Conservation (phyloP, 345 rosid species). For the Lepidium sativum region DNA sequence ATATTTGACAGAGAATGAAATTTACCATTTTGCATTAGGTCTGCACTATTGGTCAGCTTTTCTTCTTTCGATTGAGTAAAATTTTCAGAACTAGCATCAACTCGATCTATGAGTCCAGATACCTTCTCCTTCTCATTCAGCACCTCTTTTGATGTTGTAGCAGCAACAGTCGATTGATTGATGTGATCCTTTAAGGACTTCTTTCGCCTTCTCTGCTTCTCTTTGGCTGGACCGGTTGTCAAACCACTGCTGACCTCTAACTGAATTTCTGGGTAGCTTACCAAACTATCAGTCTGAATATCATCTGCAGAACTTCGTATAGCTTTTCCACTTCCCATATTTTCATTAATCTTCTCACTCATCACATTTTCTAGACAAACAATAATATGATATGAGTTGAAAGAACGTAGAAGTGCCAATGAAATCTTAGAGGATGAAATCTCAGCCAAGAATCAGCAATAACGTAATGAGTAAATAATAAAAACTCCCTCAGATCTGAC, state of each 20-base stretch:
- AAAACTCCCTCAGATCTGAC: neutral
- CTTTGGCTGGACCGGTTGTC: neutral
- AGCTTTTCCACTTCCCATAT: constrained; percentile 2
- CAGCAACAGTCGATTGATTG: neutral
- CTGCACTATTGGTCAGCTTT: neutral
- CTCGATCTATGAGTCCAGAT: constrained; percentile 2
- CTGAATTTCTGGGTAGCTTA: neutral
- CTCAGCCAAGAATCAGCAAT: neutral
- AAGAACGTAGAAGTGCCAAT: neutral
- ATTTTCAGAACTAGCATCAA: constrained; percentile 1
- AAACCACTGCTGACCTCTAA: neutral
- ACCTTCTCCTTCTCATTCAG: neutral
- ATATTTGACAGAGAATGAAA: neutral
- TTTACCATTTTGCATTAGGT: constrained; percentile 12
- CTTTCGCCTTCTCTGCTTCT: neutral
- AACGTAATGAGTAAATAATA: neutral
- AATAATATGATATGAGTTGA: neutral
- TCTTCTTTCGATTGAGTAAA: neutral
- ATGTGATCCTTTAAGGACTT: constrained; percentile 7
- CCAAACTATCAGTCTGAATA: neutral
- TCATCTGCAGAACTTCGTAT: constrained; percentile 1
- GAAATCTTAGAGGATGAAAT: neutral
- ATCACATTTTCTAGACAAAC: neutral
- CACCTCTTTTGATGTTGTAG: neutral
- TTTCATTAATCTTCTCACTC: neutral